Evolutionary conservation across 495 filamentous ascomycete species (phyloP), one percentile per base, ranked within the genome.

Genomic region (Staphylotrichum longicolle): DNA sequence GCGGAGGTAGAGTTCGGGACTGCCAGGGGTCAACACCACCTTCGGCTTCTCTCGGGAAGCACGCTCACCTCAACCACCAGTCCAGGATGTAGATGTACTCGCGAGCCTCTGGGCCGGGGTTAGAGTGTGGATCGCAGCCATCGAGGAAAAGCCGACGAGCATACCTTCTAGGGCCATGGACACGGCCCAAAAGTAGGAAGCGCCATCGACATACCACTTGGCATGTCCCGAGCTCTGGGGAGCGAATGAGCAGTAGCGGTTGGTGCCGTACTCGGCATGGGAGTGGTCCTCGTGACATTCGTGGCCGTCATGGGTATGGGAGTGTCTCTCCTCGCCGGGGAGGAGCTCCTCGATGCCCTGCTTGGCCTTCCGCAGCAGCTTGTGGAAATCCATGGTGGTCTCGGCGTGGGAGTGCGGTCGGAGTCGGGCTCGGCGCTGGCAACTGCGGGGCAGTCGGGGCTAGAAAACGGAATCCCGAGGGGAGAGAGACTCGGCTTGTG

Each of bases 181-280:
- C 0, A 98, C 90, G 14, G 93, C 93, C 82, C 86, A 92, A 77
- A 98, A 91, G 68, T 98, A 98, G 1, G 86, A 86, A 68, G 90
- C 93, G 3, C 90, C 93, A 74, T 98, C 93, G 30, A 97, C 91
- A 78, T 90, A 94, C 91, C 91, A 96, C 75, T 98, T 96, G 41
- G 74, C 91, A 74, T 93, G 85, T n/a, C 94, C 89, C 72, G 89
- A 87, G 76, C 90, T 89, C 72, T 91, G 90, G 5, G 90, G 88
- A 2, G 89, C 89, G 75, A 97, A 97, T 63, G 90, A 95, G 44
- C 85, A 82, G 74, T 87, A 96, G 40, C 91, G 84, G 63, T 93
- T 81, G 53, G 84, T 77, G 45, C 81, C 72, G 57, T 71, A 67
- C 14, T 74, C 68, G 20, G 58, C 58, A 39, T 74, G 66, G 34